Conservation (phyloP, 2,329 filamentous ascomycete species). For the Metarhizium anisopliae region DNA sequence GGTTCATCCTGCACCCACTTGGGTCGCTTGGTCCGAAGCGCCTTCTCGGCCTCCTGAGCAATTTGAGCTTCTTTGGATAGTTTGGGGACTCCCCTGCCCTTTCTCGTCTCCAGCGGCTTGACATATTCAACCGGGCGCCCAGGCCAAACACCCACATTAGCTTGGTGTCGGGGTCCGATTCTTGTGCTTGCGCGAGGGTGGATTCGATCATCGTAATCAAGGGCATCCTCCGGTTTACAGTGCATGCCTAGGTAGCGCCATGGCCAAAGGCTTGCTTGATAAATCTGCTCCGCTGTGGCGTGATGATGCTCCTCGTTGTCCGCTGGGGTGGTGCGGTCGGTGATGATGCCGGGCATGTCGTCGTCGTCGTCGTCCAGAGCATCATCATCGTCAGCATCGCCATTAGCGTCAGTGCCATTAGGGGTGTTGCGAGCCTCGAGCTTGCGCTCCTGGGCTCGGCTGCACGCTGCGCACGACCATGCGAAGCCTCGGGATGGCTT, state of each 20-base stretch:
- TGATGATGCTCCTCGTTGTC: slow-evolving; percentile 48
- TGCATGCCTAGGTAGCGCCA: slow-evolving; percentile 94
- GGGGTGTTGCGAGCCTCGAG: slow-evolving; percentile 85
- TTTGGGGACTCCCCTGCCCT: slow-evolving; percentile 70
- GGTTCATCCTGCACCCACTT: slow-evolving; percentile 94
- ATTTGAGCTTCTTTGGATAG: slow-evolving; percentile 75
- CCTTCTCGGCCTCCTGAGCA: slow-evolving; percentile 72
- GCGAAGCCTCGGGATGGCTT: slow-evolving; percentile 96
- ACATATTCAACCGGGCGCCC: slow-evolving; percentile 84
- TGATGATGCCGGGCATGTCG: slow-evolving; percentile 43
- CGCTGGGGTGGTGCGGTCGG: slow-evolving; percentile 56
- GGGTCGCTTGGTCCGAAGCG: slow-evolving; percentile 69
- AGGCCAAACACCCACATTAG: slow-evolving; percentile 75
- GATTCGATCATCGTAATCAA: slow-evolving; percentile 96
- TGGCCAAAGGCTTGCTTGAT: slow-evolving; percentile 90
- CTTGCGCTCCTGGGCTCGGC: slow-evolving; percentile 87
- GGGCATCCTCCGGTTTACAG: slow-evolving; percentile 86
- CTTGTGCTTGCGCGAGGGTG: slow-evolving; percentile 93
- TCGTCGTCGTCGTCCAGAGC: slow-evolving; percentile 64
- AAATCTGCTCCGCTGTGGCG: slow-evolving; percentile 76
- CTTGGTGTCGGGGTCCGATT: slow-evolving; percentile 84
- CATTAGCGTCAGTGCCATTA: slow-evolving; percentile 57
- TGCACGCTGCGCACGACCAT: slow-evolving; percentile 95
- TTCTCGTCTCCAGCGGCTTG: slow-evolving; percentile 80
- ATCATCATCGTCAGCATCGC: slow-evolving; percentile 59